phyloP scores from a whole-genome alignment of 495 filamentous ascomycete genomes.

The Xylaria cubensis region DNA sequence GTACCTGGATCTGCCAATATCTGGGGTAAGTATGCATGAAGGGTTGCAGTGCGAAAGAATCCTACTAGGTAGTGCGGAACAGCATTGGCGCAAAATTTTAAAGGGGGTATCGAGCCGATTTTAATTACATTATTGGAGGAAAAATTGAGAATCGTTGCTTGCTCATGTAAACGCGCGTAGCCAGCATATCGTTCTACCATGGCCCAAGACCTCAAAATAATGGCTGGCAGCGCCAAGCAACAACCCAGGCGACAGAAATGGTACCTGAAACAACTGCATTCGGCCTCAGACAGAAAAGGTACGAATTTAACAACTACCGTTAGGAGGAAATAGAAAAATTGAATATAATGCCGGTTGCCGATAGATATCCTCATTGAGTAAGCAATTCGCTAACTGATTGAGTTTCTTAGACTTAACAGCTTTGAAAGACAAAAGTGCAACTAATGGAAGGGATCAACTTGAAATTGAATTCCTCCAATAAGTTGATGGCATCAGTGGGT shows the following conservation, averaged over 20 bases:
- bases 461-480: not conserved
- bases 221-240: not conserved
- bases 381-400: not conserved
- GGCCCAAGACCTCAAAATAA: not conserved
- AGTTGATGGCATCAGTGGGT: not conserved
- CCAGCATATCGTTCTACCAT: not conserved
- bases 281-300: not conserved
- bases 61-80: not conserved
- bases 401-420: not conserved
- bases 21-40: slow-evolving; percentile 20
- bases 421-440: not conserved
- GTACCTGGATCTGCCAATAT: slow-evolving; percentile 11
- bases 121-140: slow-evolving; percentile 11
- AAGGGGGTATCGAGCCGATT: not conserved
- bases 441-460: not conserved
- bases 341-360: not conserved
- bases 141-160: not conserved
- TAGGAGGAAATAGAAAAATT: not conserved
- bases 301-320: not conserved
- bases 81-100: slow-evolving; percentile 20
- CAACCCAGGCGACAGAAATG: not conserved
- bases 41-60: slow-evolving; percentile 12
- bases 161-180: not conserved
- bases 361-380: not conserved
- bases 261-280: not conserved